Percentiles rank a stretch among this genome's conserved stretches.
Conservation (phyloP, 306 rosid genomes). For the Cajanus cajan region DNA sequence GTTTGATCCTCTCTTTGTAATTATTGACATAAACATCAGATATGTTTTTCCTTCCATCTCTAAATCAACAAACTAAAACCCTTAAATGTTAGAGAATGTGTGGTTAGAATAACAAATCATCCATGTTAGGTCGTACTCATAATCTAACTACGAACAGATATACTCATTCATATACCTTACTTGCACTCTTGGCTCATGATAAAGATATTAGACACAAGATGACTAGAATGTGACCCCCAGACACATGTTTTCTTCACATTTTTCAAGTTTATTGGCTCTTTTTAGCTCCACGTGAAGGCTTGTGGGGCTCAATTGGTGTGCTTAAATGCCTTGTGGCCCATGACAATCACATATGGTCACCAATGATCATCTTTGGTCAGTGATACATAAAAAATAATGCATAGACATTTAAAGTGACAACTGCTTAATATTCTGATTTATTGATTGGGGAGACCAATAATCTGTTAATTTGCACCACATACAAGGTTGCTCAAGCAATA, state of each 20-base stretch:
- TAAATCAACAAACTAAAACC: background rate
- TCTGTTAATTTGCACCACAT: conserved; percentile 37
- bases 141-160: background rate
- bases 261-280: conserved; percentile 16
- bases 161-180: no score
- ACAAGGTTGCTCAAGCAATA: conserved; percentile 28
- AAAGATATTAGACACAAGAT: background rate
- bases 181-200: background rate
- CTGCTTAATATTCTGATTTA: conserved; percentile 19
- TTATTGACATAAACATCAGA: background rate
- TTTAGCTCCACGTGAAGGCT: conserved; percentile 4
- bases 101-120: background rate
- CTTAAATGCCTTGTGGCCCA: conserved; percentile 36
- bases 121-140: background rate
- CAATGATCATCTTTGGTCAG: conserved; percentile 20
- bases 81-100: background rate
- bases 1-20: background rate
- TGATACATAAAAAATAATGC: background rate
- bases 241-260: background rate
- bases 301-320: background rate
- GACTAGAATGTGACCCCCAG: background rate
- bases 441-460: conserved; percentile 19
- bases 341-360: conserved; percentile 1
- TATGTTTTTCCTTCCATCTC: background rate
- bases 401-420: conserved; percentile 23